Evolutionary conservation across 371 early-diverging fungal species (phyloP).

Genomic region (Mortierella sp.): DNA sequence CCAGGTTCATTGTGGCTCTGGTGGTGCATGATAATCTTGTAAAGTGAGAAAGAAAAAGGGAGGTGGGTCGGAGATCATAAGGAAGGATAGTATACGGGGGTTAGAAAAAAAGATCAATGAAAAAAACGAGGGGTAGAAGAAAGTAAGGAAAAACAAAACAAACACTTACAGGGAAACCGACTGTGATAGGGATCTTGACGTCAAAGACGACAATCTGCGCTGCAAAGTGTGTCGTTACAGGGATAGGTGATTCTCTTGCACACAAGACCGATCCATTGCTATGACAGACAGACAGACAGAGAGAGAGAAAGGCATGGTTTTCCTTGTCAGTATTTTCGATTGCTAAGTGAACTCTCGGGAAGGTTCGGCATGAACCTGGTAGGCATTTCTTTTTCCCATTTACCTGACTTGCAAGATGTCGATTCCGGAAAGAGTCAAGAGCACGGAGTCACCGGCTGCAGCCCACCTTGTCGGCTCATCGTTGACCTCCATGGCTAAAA

Average conservation of each 20-base stretch:
- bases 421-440: slow-evolving; percentile 75
- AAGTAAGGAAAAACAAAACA: background rate
- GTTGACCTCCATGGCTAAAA: slow-evolving; percentile 77
- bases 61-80: too few species aligned
- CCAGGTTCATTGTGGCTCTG: slow-evolving; percentile 87
- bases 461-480: slow-evolving; percentile 86
- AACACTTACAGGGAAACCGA: slow-evolving; percentile 83
- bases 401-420: slow-evolving; percentile 87
- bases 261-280: slow-evolving; percentile 88
- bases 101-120: too few species aligned
- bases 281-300: background rate
- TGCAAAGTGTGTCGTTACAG: slow-evolving; percentile 78
- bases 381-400: too few species aligned
- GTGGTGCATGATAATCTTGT: slow-evolving; percentile 81
- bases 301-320: background rate
- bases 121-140: background rate
- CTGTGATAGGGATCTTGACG: slow-evolving; percentile 88
- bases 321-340: background rate
- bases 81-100: too few species aligned
- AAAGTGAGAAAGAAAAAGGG: background rate
- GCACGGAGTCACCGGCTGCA: slow-evolving; percentile 92
- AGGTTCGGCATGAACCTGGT: too few species aligned
- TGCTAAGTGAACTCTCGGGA: too few species aligned
- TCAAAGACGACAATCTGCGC: slow-evolving; percentile 96
- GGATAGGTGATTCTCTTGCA: slow-evolving; percentile 72